Conservation (phyloP, 306 rosid species). For the Glycine soja region DNA sequence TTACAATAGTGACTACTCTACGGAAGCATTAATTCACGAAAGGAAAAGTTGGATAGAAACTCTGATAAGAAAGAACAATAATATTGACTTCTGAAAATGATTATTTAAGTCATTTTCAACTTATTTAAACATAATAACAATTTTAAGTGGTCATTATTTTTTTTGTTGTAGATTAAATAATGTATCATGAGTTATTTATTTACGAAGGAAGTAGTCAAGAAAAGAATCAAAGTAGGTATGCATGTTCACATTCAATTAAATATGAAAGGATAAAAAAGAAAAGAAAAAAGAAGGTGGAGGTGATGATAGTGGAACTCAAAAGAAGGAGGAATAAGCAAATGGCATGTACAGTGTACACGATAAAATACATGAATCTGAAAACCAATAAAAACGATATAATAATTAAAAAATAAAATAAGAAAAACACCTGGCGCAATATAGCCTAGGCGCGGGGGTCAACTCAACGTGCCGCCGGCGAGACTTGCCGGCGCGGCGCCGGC, state of each 20-base stretch:
- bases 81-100: too few relatives aligned
- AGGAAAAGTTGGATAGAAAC: too few relatives aligned
- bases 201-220: background rate
- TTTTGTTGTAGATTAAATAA: background rate
- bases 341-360: constrained; percentile 67
- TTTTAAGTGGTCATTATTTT: background rate
- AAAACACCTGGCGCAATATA: constrained; percentile 61
- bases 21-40: too few relatives aligned
- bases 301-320: constrained; percentile 43
- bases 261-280: constrained; percentile 1
- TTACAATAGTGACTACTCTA: too few relatives aligned
- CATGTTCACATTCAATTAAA: constrained; percentile 54
- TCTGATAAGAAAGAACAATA: too few relatives aligned
- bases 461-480: constrained; percentile 43
- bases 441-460: constrained; percentile 57
- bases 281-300: background rate
- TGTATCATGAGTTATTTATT: background rate
- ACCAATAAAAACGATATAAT: constrained; percentile 40
- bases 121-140: background rate
- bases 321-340: constrained; percentile 44
- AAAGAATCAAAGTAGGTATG: constrained; percentile 51
- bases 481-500: constrained; percentile 55
- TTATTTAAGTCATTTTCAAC: too few relatives aligned
- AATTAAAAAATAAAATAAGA: constrained; percentile 7
- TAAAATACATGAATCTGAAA: constrained; percentile 65